Evolutionary conservation across 495 filamentous ascomycete species (phyloP).

Genomic region (Penicillium tannophilum): DNA sequence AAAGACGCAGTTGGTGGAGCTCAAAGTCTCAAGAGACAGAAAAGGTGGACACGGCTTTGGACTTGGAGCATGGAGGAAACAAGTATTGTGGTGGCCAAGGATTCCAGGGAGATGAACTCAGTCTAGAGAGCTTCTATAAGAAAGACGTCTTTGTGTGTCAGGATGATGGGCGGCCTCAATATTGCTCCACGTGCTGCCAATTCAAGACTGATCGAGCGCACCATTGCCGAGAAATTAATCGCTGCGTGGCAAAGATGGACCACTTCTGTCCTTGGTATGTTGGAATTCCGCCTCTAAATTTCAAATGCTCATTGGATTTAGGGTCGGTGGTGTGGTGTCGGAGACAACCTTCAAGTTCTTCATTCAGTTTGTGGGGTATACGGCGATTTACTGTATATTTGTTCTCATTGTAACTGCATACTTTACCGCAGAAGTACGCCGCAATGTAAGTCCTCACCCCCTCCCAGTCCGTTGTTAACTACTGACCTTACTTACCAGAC

Average conservation of each 20-base stretch:
- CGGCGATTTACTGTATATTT: conserved; percentile 65
- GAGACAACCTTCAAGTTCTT: conserved; percentile 87
- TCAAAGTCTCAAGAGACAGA: conserved; percentile 23
- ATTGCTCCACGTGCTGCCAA: conserved; percentile 75
- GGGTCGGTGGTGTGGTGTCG: conserved; percentile 86
- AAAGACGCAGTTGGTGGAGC: conserved; percentile 21
- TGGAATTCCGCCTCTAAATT: not conserved
- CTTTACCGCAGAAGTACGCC: conserved; percentile 52
- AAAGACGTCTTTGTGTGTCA: conserved; percentile 84
- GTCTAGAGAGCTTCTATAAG: conserved; percentile 64
- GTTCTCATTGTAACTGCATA: conserved; percentile 60
- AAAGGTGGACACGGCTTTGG: conserved; percentile 26
- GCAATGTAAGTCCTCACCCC: conserved; percentile 31
- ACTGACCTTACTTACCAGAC: conserved; percentile 28
- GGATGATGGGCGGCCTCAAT: conserved; percentile 73
- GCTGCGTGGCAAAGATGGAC: conserved; percentile 88
- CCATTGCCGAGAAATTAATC: conserved; percentile 77
- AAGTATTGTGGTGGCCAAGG: conserved; percentile 25
- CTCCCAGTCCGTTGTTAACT: not conserved
- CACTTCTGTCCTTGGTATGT: conserved; percentile 89
- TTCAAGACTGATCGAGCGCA: conserved; percentile 87
- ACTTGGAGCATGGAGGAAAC: conserved; percentile 28
- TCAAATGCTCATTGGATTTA: conserved; percentile 23
- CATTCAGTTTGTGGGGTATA: conserved; percentile 78
- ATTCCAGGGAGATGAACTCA: conserved; percentile 30